These are phyloP conservation scores for Agaricus blazei DNA, from an alignment of 768 basidiomycete species.

Conservation along the genomic window DNA sequence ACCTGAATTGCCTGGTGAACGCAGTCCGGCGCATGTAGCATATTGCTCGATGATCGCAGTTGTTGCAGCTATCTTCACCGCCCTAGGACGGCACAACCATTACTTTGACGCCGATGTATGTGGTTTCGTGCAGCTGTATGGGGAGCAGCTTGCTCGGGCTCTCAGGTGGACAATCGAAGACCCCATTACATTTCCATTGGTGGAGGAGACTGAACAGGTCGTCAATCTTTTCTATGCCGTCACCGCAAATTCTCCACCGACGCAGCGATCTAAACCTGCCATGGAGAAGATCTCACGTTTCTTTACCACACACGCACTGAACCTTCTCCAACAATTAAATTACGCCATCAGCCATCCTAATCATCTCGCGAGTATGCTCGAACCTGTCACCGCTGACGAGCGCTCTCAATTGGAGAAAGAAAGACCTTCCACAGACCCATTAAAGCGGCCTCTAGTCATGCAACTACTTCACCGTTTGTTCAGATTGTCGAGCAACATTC, in stretches of 20 bases:
- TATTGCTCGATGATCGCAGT: conserved; percentile 86
- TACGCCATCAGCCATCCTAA: conserved; percentile 91
- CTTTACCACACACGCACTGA: conserved; percentile 63
- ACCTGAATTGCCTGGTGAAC: conserved; percentile 67
- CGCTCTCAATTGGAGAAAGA: conserved; percentile 65
- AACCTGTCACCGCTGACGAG: conserved; percentile 77
- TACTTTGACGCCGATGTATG: conserved; percentile 84
- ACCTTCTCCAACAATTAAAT: conserved; percentile 82
- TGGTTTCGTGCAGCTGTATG: conserved; percentile 81
- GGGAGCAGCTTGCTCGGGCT: conserved; percentile 71
- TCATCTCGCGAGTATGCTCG: conserved; percentile 75
- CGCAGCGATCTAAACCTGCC: conserved; percentile 41
- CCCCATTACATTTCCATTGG: conserved; percentile 63
- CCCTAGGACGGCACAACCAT: conserved; percentile 60
- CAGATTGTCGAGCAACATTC: conserved; percentile 61
- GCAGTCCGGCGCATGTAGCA: conserved; percentile 72
- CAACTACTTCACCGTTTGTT: conserved; percentile 70
- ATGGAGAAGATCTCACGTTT: conserved; percentile 61
- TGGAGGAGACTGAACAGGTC: conserved; percentile 82
- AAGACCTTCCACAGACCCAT: conserved; percentile 50
- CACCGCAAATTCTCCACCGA: conserved; percentile 47
- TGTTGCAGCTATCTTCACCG: conserved; percentile 63
- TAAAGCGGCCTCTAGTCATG: conserved; percentile 67
- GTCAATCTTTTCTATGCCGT: conserved; percentile 76
- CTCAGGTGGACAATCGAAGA: conserved; percentile 82